Base-by-base conservation (phyloP, 345 rosid species). In the Barbarea vulgaris region DNA sequence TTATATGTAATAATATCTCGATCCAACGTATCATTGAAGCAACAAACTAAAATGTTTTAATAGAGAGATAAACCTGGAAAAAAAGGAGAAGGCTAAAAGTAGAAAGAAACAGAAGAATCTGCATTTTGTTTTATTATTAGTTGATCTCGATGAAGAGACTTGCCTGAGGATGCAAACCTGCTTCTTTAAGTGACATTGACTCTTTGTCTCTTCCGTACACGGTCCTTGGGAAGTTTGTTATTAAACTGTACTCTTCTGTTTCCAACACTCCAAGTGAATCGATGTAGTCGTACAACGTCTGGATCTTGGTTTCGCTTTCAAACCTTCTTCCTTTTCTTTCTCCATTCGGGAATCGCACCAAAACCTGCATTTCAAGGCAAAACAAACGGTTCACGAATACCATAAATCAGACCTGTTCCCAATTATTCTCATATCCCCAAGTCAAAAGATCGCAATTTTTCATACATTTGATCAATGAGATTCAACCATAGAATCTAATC, bases 141-240 rank as follows among this genome's bases (percentile, higher is more conserved):
- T 85, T 87, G 65, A 87, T 79, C 93, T 96, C 98, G 75, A 96
- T 93, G 66, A 93, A 96, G 74, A 96, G 98, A 82, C 98, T 91
- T 63, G 95, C 99, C 81, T 93, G 98, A 70, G 99, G 99, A 86
- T 96, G 92, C 82, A 96, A 84, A 66, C 99, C 98, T 21, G 95
- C 88, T 39, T 93, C 98, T 79, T 93, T 87, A 64, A 96, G 70
- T 34, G 92, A 76, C 82, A 84, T 44, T 0, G 84, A 75, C 46
- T 80, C 79, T 84, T 88, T 91, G 41, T 89, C 98, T 34, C 81
- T 53, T 41, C 92, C 96, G n/a, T 88, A 88, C 9, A 85, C 84
- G 24, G 81, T 81, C 19, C 99, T 85, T 3, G 99, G 99, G 50
- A 93, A 93, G 85, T 91, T 93, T 24, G 98, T 91, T 13, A 96